Evolutionary conservation across 2,329 filamentous ascomycete genomes (phyloP), one percentile per base, ranked within the genome.

Genomic region (Arthroderma sp.): DNA sequence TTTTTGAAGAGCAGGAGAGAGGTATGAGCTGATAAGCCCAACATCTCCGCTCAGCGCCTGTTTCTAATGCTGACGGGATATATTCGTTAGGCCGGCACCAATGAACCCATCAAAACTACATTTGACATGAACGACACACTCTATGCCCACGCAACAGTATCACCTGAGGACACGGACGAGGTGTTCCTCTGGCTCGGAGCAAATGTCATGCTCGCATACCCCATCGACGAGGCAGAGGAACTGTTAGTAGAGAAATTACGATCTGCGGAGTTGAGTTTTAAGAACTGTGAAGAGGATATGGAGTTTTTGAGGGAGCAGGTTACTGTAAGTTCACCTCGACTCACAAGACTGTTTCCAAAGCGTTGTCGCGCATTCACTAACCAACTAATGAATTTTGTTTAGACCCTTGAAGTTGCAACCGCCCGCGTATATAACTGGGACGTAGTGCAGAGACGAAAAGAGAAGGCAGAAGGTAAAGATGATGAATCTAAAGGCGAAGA

Each of bases 341-440:
- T 33, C 37, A 53, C 3, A 55, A 13, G 59, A 38, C 25, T 31
- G 44, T 5, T 4, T 11, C n/a, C 13, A n/a, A 33, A 31, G 35
- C 35, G 9, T 38, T 13, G 9, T 13, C 51, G 11, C 6, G 2
- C 25, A 28, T n/a, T 11, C 9, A 31, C n/a, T 56, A n/a, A 52
- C 47, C 35, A 31, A 53, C 35, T 17, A 21, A 9, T 38, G 15
- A 56, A 4, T 13, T 47, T 4, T 9, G 33, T 59, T 49, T 55
- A 94, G 88, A 96, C 91, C 0, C 85, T 98, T 77, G 93, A 98
- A 73, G 93, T 98, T 35, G 93, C 93, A 2, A 90, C 91, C 41
- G 93, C 93, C 21, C 81, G 93, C 62, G 91, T 98, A n/a, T 97
- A 98, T 74, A 98, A 98, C 73, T 97, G 93, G 91, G 93, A 98